Conservation (phyloP, 106 monocot species). For the Dioscorea zingiberensis region DNA sequence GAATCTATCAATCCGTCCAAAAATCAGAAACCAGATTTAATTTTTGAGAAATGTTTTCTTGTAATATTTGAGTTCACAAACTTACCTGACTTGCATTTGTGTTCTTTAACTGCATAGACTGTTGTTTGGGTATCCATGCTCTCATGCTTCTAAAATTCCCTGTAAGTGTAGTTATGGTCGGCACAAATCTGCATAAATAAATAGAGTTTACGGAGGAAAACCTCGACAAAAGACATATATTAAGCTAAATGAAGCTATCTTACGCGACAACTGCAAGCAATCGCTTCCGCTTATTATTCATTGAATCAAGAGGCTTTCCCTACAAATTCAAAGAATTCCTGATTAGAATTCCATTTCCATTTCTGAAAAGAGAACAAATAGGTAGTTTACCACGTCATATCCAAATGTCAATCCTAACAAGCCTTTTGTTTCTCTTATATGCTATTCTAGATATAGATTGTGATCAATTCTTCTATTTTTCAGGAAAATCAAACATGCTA, state of each 20-base stretch:
- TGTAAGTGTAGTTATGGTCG: constrained; percentile 67
- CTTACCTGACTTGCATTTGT: constrained; percentile 58
- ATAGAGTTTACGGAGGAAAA: background rate
- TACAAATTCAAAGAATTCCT: constrained; percentile 13
- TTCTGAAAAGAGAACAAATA: too few species aligned
- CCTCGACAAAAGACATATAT: background rate
- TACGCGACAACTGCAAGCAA: constrained; percentile 76
- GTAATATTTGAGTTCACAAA: background rate
- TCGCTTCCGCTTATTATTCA: constrained; percentile 34
- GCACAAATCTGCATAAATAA: constrained; percentile 47
- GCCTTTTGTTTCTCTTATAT: too few species aligned
- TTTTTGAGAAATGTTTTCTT: background rate
- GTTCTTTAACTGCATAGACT: constrained; percentile 69
- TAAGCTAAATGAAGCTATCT: constrained; percentile 5
- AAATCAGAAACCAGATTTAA: background rate
- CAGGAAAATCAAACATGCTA: too few species aligned
- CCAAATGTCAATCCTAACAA: too few species aligned
- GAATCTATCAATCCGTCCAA: constrained; percentile 44
- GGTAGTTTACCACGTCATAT: too few species aligned
- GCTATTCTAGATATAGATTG: too few species aligned
- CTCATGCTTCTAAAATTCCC: constrained; percentile 84
- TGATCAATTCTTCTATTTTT: too few species aligned
- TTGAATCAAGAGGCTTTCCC: constrained; percentile 31
- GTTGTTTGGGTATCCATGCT: constrained; percentile 80
- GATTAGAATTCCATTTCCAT: background rate